Evolutionary conservation across 495 filamentous ascomycete species (phyloP).

Genomic region (Penicillium soppii): DNA sequence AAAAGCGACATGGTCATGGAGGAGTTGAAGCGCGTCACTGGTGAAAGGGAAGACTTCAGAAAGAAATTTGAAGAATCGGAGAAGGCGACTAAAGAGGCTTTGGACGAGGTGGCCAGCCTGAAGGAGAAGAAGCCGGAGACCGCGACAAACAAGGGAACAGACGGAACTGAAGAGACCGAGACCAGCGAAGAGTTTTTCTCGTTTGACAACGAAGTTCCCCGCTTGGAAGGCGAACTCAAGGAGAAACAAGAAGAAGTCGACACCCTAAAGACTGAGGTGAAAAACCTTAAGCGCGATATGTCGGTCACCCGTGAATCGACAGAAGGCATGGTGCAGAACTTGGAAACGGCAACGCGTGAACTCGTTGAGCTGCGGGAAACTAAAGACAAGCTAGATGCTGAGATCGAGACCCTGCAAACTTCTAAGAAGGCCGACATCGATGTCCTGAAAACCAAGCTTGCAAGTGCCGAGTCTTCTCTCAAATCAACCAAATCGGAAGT

Average conservation of each 20-base stretch:
- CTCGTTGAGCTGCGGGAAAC: constrained; percentile 56
- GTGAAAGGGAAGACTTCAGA: constrained; percentile 77
- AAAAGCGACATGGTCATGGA: constrained; percentile 89
- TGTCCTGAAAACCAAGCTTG: constrained; percentile 40
- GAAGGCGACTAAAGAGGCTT: constrained; percentile 57
- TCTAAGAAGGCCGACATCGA: constrained; percentile 38
- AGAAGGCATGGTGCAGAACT: constrained; percentile 59
- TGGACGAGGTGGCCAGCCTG: constrained; percentile 51
- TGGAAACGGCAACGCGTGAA: constrained; percentile 60
- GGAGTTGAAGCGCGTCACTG: constrained; percentile 83
- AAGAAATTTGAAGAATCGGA: constrained; percentile 71
- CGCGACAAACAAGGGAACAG: constrained; percentile 21
- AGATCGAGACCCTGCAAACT: constrained; percentile 38
- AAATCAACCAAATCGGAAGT: constrained; percentile 47
- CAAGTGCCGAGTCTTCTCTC: constrained; percentile 42
- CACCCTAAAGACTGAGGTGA: constrained; percentile 61
- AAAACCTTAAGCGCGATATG: constrained; percentile 52
- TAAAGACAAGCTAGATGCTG: constrained; percentile 52
- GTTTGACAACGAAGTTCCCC: constrained; percentile 73
- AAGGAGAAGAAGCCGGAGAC: constrained; percentile 35
- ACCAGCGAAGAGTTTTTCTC: constrained; percentile 82
- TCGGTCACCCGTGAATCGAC: constrained; percentile 63
- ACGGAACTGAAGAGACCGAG: constrained; percentile 33
- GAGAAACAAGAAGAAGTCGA: constrained; percentile 64
- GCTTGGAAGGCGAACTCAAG: constrained; percentile 60